Evolutionary conservation across 2,329 filamentous ascomycete species (phyloP).

Genomic region (Lecanicillium sp.): DNA sequence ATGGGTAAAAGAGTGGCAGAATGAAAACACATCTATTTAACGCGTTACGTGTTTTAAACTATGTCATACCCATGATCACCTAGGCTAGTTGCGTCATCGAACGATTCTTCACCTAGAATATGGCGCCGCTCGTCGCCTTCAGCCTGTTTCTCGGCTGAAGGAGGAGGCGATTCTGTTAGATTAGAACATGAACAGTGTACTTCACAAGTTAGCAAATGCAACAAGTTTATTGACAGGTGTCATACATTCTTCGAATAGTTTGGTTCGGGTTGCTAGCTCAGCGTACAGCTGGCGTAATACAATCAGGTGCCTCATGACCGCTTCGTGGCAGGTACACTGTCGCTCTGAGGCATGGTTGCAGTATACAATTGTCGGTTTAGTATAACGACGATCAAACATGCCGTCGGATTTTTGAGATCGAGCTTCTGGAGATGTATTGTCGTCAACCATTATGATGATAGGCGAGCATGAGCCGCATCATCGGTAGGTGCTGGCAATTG

Average conservation of each 20-base stretch:
- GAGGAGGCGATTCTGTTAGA: too few relatives aligned
- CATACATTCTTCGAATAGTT: constrained; percentile 1
- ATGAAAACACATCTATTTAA: background rate
- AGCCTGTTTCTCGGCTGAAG: background rate
- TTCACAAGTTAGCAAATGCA: background rate
- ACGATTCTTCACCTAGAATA: background rate
- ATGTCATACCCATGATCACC: too few relatives aligned
- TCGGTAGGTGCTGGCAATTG: too few relatives aligned
- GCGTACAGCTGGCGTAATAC: background rate
- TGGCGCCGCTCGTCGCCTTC: background rate
- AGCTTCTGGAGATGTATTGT: background rate
- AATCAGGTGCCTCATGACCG: background rate
- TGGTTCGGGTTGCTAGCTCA: background rate
- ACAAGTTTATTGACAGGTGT: background rate
- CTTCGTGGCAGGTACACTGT: background rate
- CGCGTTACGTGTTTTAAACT: background rate
- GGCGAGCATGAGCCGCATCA: too few relatives aligned
- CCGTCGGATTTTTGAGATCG: background rate
- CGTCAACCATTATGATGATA: too few relatives aligned
- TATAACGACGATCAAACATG: constrained; percentile 1
- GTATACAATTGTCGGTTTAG: background rate
- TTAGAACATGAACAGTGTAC: background rate
- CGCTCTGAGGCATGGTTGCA: background rate
- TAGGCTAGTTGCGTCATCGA: background rate
- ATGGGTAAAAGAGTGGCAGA: background rate